Conservation (phyloP, 306 rosid genomes). For the Cajanus cajan region DNA sequence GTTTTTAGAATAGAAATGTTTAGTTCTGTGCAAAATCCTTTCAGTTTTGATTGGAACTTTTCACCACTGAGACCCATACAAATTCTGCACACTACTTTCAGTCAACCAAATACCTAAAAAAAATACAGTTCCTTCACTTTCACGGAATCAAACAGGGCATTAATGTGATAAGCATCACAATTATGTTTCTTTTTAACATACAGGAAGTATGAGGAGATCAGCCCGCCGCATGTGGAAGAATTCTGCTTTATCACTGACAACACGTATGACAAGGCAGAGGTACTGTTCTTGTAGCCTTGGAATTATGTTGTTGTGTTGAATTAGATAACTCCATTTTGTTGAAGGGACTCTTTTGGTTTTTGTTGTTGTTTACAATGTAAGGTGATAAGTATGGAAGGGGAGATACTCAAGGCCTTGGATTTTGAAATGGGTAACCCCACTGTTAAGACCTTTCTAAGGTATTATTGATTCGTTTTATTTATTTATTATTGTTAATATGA, state of each 20-base stretch:
- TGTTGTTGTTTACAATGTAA: constrained; percentile 17
- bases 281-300: neutral
- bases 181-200: neutral
- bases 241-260: constrained; percentile 68
- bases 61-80: too few species aligned
- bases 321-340: neutral
- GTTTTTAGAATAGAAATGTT: too few species aligned
- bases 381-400: constrained; percentile 77
- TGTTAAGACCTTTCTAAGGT: constrained; percentile 68
- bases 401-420: constrained; percentile 54
- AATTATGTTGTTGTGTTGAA: neutral
- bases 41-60: too few species aligned
- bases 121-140: too few species aligned
- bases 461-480: neutral
- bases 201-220: constrained; percentile 84
- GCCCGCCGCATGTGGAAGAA: constrained; percentile 67
- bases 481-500: neutral
- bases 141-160: too few species aligned
- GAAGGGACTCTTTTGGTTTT: too few species aligned
- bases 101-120: too few species aligned
- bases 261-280: constrained; percentile 58
- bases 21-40: too few species aligned
- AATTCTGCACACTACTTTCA: too few species aligned
- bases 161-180: too few species aligned
- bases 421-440: constrained; percentile 82